Conservation (phyloP, 164 flowering plant genomes). For the Tetrastigma voinierianum region DNA sequence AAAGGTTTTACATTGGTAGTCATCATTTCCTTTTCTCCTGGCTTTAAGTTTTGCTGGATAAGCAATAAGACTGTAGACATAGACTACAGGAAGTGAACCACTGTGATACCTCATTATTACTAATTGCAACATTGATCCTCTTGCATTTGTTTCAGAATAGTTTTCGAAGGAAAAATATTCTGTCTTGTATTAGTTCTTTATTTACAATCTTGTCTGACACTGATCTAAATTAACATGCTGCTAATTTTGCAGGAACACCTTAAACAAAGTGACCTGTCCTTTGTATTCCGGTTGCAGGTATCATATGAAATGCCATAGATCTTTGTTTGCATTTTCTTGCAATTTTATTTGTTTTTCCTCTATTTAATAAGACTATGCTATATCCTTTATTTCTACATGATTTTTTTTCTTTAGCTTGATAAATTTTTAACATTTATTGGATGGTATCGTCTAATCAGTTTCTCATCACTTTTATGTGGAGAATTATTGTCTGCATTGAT, state of each 20-base stretch:
- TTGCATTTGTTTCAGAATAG: not conserved
- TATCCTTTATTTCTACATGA: not conserved
- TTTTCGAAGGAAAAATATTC: not conserved
- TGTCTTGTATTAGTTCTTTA: not conserved
- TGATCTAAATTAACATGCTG: conserved; percentile 13
- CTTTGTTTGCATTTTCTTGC: not conserved
- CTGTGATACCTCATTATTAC: not conserved
- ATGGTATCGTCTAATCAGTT: too few species aligned
- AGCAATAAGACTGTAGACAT: not conserved
- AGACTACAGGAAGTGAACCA: not conserved
- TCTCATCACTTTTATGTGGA: too few species aligned
- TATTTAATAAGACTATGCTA: not conserved
- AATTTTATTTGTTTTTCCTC: not conserved
- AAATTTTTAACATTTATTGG: too few species aligned
- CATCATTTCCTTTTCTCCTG: not conserved
- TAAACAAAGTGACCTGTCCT: conserved; percentile 85
- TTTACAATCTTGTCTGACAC: not conserved
- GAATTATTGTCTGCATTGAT: too few species aligned
- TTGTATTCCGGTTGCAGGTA: conserved; percentile 97
- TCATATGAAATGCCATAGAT: not conserved
- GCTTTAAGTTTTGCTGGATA: not conserved
- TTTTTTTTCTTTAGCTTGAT: too few species aligned
- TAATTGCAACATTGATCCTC: not conserved
- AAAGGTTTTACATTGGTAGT: not conserved
- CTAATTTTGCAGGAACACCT: conserved; percentile 82